Evolutionary conservation across 345 rosid species (phyloP).

Genomic region (Anacardium occidentale): DNA sequence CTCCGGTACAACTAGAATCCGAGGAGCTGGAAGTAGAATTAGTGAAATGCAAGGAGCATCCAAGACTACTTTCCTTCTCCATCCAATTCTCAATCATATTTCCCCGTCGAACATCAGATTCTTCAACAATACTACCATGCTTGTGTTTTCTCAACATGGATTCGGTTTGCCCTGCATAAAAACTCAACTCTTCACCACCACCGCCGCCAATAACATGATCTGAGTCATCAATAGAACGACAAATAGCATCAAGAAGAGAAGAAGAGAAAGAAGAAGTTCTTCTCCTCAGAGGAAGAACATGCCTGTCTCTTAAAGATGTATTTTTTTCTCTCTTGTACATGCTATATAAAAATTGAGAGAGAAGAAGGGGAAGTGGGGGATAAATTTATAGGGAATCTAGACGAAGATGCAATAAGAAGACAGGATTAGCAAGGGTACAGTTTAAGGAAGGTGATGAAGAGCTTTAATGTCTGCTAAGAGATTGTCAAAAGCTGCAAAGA

Average conservation of each 20-base stretch:
- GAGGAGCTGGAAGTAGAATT: constrained; percentile 51
- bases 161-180: constrained; percentile 21
- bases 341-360: not conserved
- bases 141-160: constrained; percentile 33
- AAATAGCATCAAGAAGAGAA: constrained; percentile 67
- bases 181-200: constrained; percentile 15
- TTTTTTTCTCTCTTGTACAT: constrained; percentile 38
- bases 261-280: constrained; percentile 89
- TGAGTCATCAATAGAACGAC: constrained; percentile 65
- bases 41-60: constrained; percentile 21
- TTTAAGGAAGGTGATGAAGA: constrained; percentile 14
- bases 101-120: constrained; percentile 37
- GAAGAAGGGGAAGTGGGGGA: not conserved
- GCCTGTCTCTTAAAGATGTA: constrained; percentile 23
- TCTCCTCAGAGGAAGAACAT: constrained; percentile 49
- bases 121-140: constrained; percentile 1
- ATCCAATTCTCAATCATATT: constrained; percentile 56
- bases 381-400: constrained; percentile 9
- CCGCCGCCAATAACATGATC: constrained; percentile 7
- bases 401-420: constrained; percentile 10
- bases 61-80: constrained; percentile 38
- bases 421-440: constrained; percentile 17
- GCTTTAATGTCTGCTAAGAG: constrained; percentile 50
- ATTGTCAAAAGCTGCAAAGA: constrained; percentile 65
- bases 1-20: constrained; percentile 42